Evolutionary conservation across 169 alveolate genomes (phyloP), one percentile per base, ranked within the genome.

Genomic region (Eimeria falciformis): DNA sequence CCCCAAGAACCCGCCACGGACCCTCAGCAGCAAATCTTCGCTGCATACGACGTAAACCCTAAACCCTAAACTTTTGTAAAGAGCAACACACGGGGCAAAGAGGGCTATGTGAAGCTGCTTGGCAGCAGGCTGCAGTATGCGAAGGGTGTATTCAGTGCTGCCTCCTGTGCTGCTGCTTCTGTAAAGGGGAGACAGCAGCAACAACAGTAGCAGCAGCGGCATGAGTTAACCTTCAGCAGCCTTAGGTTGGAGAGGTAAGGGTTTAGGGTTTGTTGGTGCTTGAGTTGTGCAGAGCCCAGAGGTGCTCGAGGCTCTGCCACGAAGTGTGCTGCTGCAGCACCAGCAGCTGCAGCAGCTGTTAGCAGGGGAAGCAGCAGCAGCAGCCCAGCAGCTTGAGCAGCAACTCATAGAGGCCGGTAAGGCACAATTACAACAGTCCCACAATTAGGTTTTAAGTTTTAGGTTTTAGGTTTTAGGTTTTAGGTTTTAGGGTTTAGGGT

Each of bases 21-120:
- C 56, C 83, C 83, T 14, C 56, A 71, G 83, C 83, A 71, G 83
- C 83, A 71, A 2, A 71, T 71, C 53, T 71, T 33, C 56, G 33
- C 83, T 37, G 53, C 55, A 18, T 71, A 71, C 83, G 83, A 71
- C 53, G 83, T 71, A 43, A 71, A 40, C 55, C 56, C 77, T 66
- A 21, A 66, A 23, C 77, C 77, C 77, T 66, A 21, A 66, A 14
- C 77, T 45, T 45, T 66, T n/a, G n/a, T n/a, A n/a, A n/a, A n/a
- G n/a, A n/a, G n/a, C n/a, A n/a, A n/a, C n/a, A n/a, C n/a, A n/a
- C n/a, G n/a, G n/a, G n/a, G n/a, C n/a, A n/a, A n/a, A n/a, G n/a
- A n/a, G n/a, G n/a, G n/a, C n/a, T n/a, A n/a, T n/a, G n/a, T n/a
- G n/a, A n/a, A n/a, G n/a, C n/a, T n/a, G n/a, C n/a, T n/a, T n/a